A percentile compares a stretch with the other conserved stretches of the same genome.
phyloP scores from a whole-genome alignment of 257 asterid genomes.

The Nicotiana undulata region DNA sequence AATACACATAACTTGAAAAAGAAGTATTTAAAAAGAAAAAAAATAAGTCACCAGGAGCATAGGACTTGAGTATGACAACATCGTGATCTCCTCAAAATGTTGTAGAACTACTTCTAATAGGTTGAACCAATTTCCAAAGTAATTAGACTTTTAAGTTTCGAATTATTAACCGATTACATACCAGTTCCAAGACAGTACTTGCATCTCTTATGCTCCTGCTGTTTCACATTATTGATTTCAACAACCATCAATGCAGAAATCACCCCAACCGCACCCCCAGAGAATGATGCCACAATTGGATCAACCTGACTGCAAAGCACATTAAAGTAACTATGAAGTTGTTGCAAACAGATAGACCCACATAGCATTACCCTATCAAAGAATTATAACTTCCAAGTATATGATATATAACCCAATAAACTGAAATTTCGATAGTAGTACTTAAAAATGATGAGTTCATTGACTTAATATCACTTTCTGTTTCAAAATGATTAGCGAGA shows the following conservation, averaged over 20 bases:
- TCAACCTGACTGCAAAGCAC: conserved; percentile 61
- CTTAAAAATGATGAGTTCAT: background rate
- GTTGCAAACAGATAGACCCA: background rate
- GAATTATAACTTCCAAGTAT: background rate
- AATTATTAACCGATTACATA: conserved; percentile 8
- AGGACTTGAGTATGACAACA: background rate
- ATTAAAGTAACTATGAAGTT: background rate
- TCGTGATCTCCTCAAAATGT: background rate
- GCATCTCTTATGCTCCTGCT: conserved; percentile 96
- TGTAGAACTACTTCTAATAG: background rate
- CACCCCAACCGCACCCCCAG: conserved; percentile 98
- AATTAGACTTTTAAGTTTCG: background rate
- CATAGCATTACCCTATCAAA: background rate
- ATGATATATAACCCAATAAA: background rate
- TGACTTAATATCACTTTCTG: background rate
- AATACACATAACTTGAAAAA: too few relatives aligned
- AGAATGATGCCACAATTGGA: conserved; percentile 95
- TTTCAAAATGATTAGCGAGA: background rate
- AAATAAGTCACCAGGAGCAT: background rate
- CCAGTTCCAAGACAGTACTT: conserved; percentile 97
- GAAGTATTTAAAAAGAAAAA: too few relatives aligned
- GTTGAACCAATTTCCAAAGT: background rate
- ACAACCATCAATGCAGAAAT: conserved; percentile 96
- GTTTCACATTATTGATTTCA: conserved; percentile 95
- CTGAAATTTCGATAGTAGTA: background rate